Conservation (phyloP, 129 eudicot species). For the Centella asiatica region DNA sequence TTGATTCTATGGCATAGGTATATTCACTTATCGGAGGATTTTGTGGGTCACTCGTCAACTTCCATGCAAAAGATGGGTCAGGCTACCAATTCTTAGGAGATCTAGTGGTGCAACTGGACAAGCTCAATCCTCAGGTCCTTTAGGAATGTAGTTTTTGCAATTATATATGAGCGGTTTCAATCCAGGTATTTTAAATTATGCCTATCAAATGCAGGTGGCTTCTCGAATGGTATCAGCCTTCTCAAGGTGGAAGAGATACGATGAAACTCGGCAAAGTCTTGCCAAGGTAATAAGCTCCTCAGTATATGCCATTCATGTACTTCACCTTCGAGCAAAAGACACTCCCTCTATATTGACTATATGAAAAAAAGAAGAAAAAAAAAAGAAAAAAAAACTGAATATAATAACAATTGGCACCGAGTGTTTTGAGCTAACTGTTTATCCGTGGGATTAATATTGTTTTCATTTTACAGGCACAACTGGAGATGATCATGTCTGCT, state of each 20-base stretch:
- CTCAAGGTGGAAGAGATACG: constrained; percentile 94
- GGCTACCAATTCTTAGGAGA: constrained; percentile 93
- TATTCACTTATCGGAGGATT: constrained; percentile 83
- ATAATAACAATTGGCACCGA: too few species aligned
- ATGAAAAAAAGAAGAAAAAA: too few species aligned
- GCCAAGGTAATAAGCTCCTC: constrained; percentile 87
- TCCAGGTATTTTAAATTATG: not conserved
- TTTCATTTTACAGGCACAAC: constrained; percentile 52
- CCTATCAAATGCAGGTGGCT: constrained; percentile 49
- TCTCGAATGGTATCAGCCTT: constrained; percentile 92
- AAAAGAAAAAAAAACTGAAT: too few species aligned
- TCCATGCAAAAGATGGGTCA: constrained; percentile 88
- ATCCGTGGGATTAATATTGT: too few species aligned
- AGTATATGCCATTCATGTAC: too few species aligned
- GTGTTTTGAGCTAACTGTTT: not conserved
- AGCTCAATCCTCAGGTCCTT: constrained; percentile 92
- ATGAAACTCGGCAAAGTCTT: constrained; percentile 73
- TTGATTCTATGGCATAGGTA: constrained; percentile 35
- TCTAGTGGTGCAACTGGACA: constrained; percentile 78
- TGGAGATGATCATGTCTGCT: constrained; percentile 72
- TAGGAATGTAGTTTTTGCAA: not conserved
- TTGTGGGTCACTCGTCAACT: constrained; percentile 84
- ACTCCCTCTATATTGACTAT: too few species aligned
- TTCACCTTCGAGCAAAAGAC: too few species aligned
- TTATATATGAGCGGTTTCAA: not conserved